These are phyloP conservation scores for Phytophthora citrophthora DNA, from an alignment of 352 stramenopile genomes.

Conservation along the genomic window DNA sequence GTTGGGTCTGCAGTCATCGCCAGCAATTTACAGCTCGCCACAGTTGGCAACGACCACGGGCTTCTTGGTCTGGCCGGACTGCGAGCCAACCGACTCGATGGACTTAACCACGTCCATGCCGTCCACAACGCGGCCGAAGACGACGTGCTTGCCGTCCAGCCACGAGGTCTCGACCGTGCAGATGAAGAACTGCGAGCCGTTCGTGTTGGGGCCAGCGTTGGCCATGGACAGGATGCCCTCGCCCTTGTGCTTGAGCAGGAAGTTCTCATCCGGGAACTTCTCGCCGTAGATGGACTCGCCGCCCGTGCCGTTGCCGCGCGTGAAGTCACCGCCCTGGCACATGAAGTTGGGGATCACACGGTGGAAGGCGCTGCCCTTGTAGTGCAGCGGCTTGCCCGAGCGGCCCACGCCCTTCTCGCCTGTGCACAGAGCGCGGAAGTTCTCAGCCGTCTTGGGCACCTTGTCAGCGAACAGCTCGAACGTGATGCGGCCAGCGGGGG, in stretches of 20 bases:
- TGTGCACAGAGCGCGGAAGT: conserved; percentile 98
- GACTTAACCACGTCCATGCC: conserved; percentile 98
- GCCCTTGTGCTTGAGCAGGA: conserved; percentile 90
- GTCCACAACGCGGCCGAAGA: conserved; percentile 96
- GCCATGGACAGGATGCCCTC: conserved; percentile 96
- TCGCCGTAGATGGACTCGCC: conserved; percentile 96
- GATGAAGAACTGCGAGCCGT: conserved; percentile 98
- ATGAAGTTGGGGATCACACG: conserved; percentile 95
- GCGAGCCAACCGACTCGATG: conserved; percentile 96
- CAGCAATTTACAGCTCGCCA: conserved; percentile 84
- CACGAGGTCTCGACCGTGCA: conserved; percentile 91
- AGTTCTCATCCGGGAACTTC: conserved; percentile 98
- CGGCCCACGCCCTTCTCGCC: conserved; percentile 94
- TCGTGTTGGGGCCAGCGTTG: conserved; percentile 97
- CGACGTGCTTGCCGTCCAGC: conserved; percentile 93
- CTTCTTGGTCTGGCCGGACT: conserved; percentile 91
- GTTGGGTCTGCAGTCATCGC: background rate
- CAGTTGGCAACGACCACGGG: conserved; percentile 95
- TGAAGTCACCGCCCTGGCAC: conserved; percentile 98
- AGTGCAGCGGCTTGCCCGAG: conserved; percentile 84
- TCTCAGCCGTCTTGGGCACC: conserved; percentile 96
- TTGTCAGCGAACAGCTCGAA: conserved; percentile 90
- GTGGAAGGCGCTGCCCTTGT: conserved; percentile 92
- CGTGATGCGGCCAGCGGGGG: conserved; percentile 90
- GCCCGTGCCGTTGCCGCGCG: conserved; percentile 89